Percentiles rank a stretch among this genome's conserved stretches.
phyloP scores from a whole-genome alignment of 2,329 filamentous ascomycete genomes.

The Neonectria magnoliae region DNA sequence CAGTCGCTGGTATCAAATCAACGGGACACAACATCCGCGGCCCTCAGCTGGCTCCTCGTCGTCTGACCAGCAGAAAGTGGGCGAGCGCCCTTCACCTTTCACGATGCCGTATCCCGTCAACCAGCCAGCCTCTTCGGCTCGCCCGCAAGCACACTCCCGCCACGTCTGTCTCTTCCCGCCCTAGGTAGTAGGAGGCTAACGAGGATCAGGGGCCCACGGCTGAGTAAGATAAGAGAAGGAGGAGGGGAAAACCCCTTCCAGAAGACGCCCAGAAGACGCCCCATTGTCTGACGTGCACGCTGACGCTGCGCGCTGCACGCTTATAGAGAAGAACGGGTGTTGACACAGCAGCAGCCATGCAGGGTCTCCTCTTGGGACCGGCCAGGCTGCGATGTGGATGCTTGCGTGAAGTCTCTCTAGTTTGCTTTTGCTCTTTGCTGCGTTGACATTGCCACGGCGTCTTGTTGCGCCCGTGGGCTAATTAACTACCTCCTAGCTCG shows the following conservation, averaged over 20 bases:
- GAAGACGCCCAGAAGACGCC: not conserved
- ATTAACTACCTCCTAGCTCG: not conserved
- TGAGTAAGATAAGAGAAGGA: not conserved
- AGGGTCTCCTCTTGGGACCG: not conserved
- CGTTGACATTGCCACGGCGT: conserved; percentile 5
- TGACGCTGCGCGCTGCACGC: not conserved
- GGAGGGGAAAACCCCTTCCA: not conserved
- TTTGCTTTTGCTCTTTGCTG: not conserved
- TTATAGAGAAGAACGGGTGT: conserved; percentile 7
- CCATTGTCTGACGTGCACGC: not conserved
- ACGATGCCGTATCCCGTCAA: not conserved
- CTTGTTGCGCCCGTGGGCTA: conserved; percentile 6
- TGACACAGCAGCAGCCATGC: conserved; percentile 13
- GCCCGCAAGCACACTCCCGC: not conserved
- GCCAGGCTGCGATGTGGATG: not conserved
- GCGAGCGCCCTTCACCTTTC: not conserved
- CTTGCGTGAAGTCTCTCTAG: not conserved
- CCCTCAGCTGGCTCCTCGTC: not conserved
- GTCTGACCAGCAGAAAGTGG: no score
- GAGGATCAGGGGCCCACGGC: not conserved
- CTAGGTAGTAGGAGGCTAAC: not conserved
- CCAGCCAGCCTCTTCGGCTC: not conserved
- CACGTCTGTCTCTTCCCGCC: no score
- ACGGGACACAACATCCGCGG: not conserved
- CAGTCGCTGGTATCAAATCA: conserved; percentile 7